A percentile compares a stretch with the other conserved stretches of the same genome.
phyloP scores from a whole-genome alignment of 164 flowering plant species.

The Annona cherimola region DNA sequence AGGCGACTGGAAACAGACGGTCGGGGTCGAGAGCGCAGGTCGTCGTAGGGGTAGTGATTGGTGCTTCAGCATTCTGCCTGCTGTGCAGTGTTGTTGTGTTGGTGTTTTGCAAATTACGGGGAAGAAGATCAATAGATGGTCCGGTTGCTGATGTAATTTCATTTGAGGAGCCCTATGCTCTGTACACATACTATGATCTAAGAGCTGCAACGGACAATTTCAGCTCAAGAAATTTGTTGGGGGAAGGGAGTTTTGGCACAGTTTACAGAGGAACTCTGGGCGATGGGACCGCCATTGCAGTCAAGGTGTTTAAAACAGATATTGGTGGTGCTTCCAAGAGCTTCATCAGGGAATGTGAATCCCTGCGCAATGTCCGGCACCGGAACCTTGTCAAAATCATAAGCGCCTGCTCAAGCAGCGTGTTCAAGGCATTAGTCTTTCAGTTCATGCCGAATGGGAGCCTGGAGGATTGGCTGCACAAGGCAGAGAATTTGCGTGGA shows the following conservation, averaged over 20 bases:
- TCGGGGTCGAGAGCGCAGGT: not conserved
- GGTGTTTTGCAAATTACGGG: not conserved
- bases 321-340: constrained; percentile 6
- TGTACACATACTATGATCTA: constrained; percentile 6
- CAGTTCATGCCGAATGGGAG: constrained; percentile 25
- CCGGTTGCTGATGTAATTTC: not conserved
- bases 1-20: not conserved
- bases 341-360: constrained; percentile 9
- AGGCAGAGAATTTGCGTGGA: not conserved
- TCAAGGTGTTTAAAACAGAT: constrained; percentile 8
- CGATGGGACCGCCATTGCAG: constrained; percentile 1
- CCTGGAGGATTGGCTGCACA: constrained; percentile 16
- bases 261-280: constrained; percentile 10
- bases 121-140: not conserved
- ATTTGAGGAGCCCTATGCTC: not conserved
- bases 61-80: not conserved
- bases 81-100: not conserved
- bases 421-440: constrained; percentile 18
- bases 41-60: not conserved
- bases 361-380: constrained; percentile 3
- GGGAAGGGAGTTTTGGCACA: constrained; percentile 11
- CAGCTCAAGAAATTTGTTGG: constrained; percentile 2
- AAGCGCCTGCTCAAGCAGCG: constrained; percentile 8
- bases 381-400: constrained; percentile 14
- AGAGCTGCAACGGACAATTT: constrained; percentile 10